Conservation (phyloP, 139 green algal genomes). For the Chlorella vulgaris region DNA sequence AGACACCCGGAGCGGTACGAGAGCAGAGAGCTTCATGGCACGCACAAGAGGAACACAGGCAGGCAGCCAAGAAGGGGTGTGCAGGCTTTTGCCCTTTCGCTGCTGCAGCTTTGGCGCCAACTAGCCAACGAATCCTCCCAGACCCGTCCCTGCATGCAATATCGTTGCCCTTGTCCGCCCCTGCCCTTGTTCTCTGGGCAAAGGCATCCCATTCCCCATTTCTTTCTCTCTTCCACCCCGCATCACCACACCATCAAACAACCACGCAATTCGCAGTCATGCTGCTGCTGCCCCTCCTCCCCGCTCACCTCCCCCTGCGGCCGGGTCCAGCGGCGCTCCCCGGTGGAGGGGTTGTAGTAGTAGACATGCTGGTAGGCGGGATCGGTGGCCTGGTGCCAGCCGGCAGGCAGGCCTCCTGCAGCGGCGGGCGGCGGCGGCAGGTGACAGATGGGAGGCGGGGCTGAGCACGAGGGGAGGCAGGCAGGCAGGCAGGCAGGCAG, state of each 20-base stretch:
- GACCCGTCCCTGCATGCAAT: too few relatives aligned
- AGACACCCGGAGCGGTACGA: not conserved
- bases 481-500: too few relatives aligned
- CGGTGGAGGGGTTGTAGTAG: conserved; percentile 66
- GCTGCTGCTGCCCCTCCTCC: not conserved
- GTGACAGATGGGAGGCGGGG: not conserved
- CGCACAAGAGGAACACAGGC: not conserved
- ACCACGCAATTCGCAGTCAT: not conserved
- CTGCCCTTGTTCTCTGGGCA: too few relatives aligned
- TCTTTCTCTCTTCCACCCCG: not conserved
- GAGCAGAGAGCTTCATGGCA: not conserved
- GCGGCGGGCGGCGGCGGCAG: not conserved
- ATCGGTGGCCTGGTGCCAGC: conserved; percentile 73
- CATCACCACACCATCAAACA: not conserved
- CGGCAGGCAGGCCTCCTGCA: conserved; percentile 52
- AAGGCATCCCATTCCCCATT: too few relatives aligned
- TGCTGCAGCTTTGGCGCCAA: too few relatives aligned
- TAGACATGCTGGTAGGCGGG: conserved; percentile 69
- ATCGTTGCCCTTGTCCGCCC: too few relatives aligned
- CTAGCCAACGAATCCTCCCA: too few relatives aligned
- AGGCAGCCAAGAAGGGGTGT: not conserved
- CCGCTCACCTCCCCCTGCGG: conserved; percentile 36
- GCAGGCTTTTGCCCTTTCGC: too few relatives aligned
- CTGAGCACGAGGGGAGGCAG: too few relatives aligned
- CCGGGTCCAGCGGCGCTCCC: conserved; percentile 71